Conservation (phyloP, 179 eudicot species). For the Pouteria campechiana region DNA sequence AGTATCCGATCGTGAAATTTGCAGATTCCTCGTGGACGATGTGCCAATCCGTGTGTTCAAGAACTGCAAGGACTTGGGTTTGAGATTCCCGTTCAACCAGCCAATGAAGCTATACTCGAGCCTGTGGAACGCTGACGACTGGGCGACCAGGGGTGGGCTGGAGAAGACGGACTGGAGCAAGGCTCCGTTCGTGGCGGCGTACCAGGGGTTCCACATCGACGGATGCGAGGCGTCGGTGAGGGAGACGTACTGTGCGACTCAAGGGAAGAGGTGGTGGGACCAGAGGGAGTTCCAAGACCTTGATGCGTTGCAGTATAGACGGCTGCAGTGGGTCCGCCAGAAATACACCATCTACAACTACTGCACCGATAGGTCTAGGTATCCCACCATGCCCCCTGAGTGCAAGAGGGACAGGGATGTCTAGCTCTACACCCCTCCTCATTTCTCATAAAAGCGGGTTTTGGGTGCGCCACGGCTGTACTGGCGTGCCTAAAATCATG, state of each 20-base stretch:
- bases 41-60: constrained; percentile 52
- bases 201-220: constrained; percentile 47
- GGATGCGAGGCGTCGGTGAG: constrained; percentile 52
- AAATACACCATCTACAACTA: constrained; percentile 50
- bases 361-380: constrained; percentile 37
- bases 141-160: constrained; percentile 63
- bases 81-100: constrained; percentile 51
- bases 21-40: constrained; percentile 57
- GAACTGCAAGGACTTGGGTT: constrained; percentile 54
- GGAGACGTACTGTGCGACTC: constrained; percentile 43
- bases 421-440: no score
- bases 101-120: constrained; percentile 64
- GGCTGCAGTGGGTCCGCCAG: constrained; percentile 43
- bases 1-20: no score
- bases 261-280: constrained; percentile 54
- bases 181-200: constrained; percentile 48
- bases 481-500: no score
- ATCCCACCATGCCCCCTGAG: constrained; percentile 33
- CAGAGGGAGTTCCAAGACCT: constrained; percentile 49
- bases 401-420: constrained; percentile 44
- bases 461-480: no score
- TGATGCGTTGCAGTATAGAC: constrained; percentile 31
- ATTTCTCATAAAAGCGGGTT: no score
- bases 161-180: constrained; percentile 68
- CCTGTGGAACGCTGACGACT: constrained; percentile 65